Evolutionary conservation across 108 stramenopile genomes (phyloP), one percentile per base, ranked within the genome.

Genomic region (Nannochloropsis salina): DNA sequence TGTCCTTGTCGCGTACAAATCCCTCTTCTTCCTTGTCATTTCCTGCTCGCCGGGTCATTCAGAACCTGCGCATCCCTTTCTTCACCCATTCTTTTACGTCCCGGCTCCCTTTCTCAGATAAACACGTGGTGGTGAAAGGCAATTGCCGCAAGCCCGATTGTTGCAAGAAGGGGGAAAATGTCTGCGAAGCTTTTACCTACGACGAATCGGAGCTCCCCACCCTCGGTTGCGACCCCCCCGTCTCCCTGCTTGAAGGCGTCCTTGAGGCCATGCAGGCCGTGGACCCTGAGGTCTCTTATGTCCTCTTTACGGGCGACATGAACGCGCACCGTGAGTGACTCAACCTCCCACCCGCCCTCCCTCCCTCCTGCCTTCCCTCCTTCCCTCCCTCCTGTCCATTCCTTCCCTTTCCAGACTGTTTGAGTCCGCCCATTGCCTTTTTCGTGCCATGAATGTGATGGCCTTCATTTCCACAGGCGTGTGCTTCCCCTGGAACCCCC

Each of bases 141-240:
- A 74, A 15, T n/a, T 74, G 61, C 61, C 61, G 61, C 61, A 74
- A 74, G 20, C 61, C 61, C 61, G 61, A 74, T n/a, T 74, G 61
- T n/a, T 74, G 61, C 8, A 74, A 74, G 61, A 74, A 74, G 61
- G 61, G 61, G 20, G n/a, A 74, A 6, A 74, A 74, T n/a, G 20
- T 74, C 61, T 74, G 61, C 61, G 61, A 74, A n/a, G 61, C 61
- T n/a, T 74, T 74, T n/a, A 74, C 61, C 61, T 74, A 74, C 61
- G n/a, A 74, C 61, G 61, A 74, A n/a, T n/a, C n/a, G 3, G 61
- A 74, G 61, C 61, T 74, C 61, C 61, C 61, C n/a, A 74, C 61
- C 61, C 61, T 74, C 0, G 61, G 61, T 2, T 74, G 61, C 61
- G 61, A 74, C 6, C 61, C 61, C 8, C 61, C 61, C 3, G 61